Conservation (phyloP, 1,284 basidiomycete genomes). For the Farysia itapuensis region DNA sequence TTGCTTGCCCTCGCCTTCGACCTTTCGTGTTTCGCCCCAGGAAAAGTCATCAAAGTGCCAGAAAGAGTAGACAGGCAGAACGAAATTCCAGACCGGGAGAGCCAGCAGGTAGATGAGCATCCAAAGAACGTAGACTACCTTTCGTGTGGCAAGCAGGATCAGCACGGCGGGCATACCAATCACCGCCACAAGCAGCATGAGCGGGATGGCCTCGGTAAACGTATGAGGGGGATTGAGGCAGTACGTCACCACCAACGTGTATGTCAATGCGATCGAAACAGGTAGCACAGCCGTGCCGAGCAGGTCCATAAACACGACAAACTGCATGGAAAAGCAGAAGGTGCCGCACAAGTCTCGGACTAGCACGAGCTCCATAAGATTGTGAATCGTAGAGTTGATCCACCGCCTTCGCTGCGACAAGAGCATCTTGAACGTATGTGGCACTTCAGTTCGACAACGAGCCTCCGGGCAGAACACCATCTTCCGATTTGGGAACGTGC, state of each 20-base stretch:
- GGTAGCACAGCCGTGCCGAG: slow-evolving; percentile 93
- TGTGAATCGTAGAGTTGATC: slow-evolving; percentile 99
- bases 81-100: slow-evolving; percentile 66
- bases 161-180: slow-evolving; percentile 90
- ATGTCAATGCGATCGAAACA: slow-evolving; percentile 88
- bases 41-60: slow-evolving; percentile 99
- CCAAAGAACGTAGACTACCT: slow-evolving; percentile 95
- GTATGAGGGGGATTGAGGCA: slow-evolving; percentile 76
- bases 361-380: slow-evolving; percentile 96
- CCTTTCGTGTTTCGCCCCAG: slow-evolving; percentile 98
- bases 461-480: slow-evolving; percentile 99
- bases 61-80: slow-evolving; percentile 82
- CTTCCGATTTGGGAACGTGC: slow-evolving; percentile 90
- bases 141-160: slow-evolving; percentile 89
- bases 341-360: slow-evolving; percentile 81
- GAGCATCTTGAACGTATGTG: slow-evolving; percentile 88
- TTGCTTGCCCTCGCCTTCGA: slow-evolving; percentile 67
- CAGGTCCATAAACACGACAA: slow-evolving; percentile 97
- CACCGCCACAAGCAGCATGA: slow-evolving; percentile 84
- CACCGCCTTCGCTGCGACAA: slow-evolving; percentile 96
- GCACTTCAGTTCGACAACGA: slow-evolving; percentile 89
- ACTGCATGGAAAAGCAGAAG: slow-evolving; percentile 69
- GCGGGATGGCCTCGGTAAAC: slow-evolving; percentile 91
- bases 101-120: slow-evolving; percentile 87
- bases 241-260: slow-evolving; percentile 78